Percentiles rank a stretch among this genome's conserved stretches.
phyloP scores from a whole-genome alignment of 2,329 filamentous ascomycete genomes.

The Talaromyces amestolkiae region DNA sequence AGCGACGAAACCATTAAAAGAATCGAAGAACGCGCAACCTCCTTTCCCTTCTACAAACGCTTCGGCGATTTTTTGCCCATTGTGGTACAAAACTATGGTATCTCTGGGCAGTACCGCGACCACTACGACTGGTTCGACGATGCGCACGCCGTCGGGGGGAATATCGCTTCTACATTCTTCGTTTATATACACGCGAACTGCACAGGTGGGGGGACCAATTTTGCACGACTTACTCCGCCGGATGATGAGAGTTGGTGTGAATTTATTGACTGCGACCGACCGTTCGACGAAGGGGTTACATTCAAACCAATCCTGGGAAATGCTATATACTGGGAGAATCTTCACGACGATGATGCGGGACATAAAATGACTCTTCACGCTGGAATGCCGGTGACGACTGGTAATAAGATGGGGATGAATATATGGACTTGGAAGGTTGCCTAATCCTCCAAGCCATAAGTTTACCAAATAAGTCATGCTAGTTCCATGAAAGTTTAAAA shows the following conservation, averaged over 20 bases:
- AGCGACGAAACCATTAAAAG: conserved; percentile 45
- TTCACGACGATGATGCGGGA: conserved; percentile 40
- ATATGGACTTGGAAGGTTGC: conserved; percentile 45
- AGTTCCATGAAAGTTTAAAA: not conserved
- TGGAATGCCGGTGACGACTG: conserved; percentile 47
- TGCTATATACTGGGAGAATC: conserved; percentile 52
- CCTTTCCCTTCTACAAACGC: conserved; percentile 40
- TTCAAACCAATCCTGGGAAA: conserved; percentile 50
- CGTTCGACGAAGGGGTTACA: conserved; percentile 49
- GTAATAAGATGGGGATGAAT: conserved; percentile 53
- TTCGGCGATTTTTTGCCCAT: conserved; percentile 45
- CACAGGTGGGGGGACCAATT: conserved; percentile 52
- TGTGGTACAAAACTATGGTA: conserved; percentile 50
- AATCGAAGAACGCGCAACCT: conserved; percentile 49
- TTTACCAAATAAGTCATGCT: not conserved
- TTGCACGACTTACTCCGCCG: conserved; percentile 45
- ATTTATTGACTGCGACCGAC: conserved; percentile 51
- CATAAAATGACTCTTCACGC: conserved; percentile 49
- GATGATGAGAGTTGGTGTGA: conserved; percentile 41
- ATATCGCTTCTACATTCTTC: conserved; percentile 50
- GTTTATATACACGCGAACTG: conserved; percentile 46
- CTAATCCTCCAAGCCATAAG: not conserved
- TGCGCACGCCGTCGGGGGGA: conserved; percentile 43
- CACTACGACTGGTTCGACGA: conserved; percentile 54
- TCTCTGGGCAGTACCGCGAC: conserved; percentile 49